A percentile compares a stretch with the other conserved stretches of the same genome.
Evolutionary conservation across 495 filamentous ascomycete genomes (phyloP).

Genomic region (Tuber borchii): DNA sequence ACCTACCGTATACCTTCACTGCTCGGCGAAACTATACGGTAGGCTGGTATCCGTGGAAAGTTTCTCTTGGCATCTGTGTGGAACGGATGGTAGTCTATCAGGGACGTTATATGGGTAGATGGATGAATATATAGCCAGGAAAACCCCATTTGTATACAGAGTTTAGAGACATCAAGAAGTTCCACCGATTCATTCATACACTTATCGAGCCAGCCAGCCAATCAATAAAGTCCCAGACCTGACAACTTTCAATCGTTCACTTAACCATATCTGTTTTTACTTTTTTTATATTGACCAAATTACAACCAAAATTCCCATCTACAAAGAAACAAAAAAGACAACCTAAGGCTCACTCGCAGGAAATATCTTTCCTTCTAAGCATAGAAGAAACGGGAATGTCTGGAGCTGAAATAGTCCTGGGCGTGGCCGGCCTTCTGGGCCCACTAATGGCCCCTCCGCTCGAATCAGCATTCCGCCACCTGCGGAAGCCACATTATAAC

Average conservation of each 20-base stretch:
- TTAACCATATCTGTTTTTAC: not conserved
- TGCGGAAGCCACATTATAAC: constrained; percentile 17
- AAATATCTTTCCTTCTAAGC: not conserved
- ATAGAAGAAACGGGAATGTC: constrained; percentile 10
- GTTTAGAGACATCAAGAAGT: not conserved
- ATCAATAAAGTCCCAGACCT: not conserved
- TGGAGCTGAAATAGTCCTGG: constrained; percentile 17
- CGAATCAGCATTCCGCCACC: constrained; percentile 7
- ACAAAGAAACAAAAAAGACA: not conserved
- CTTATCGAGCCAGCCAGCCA: not conserved
- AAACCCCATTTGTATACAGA: not conserved
- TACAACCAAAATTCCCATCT: not conserved
- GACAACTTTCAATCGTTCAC: not conserved
- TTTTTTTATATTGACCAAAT: not conserved
- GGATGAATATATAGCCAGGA: not conserved
- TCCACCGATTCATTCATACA: not conserved
- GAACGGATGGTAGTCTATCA: not conserved
- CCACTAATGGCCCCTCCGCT: constrained; percentile 14
- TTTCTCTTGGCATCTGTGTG: not conserved
- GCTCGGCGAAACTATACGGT: not conserved
- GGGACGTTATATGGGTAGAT: not conserved
- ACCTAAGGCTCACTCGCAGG: not conserved
- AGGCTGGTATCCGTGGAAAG: not conserved
- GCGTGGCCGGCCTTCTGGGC: constrained; percentile 15
- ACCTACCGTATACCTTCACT: not conserved